Conservation (phyloP, 176 grass and related monocot species). For the Eremochloa ophiuroides region DNA sequence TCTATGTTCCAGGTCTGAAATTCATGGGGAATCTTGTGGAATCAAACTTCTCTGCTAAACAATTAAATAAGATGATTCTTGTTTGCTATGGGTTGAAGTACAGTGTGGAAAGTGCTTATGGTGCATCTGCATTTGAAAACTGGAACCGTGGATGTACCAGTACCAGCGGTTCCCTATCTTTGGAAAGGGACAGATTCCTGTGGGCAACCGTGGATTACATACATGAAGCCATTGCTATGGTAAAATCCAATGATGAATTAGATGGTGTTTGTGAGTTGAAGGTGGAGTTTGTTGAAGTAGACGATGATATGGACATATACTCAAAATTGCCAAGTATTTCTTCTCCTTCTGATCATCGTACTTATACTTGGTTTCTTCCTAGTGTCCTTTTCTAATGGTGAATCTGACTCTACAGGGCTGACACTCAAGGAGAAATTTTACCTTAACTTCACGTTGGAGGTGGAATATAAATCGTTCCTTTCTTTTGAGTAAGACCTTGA, state of each 20-base stretch:
- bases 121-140: background rate
- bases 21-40: background rate
- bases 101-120: background rate
- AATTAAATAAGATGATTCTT: background rate
- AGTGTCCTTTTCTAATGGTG: background rate
- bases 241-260: background rate
- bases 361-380: background rate
- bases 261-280: background rate
- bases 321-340: constrained; percentile 7
- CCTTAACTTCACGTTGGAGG: background rate
- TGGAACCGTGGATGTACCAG: background rate
- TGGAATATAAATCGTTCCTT: background rate
- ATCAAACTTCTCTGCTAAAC: constrained; percentile 2
- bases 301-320: constrained; percentile 1
- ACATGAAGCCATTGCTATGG: background rate
- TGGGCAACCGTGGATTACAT: constrained; percentile 10
- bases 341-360: background rate
- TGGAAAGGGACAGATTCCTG: constrained; percentile 11
- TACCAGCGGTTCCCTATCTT: background rate
- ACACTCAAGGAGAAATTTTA: constrained; percentile 4
- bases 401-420: background rate
- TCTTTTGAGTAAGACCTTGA: constrained; percentile 14
- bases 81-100: background rate
- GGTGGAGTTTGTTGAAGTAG: constrained; percentile 9
- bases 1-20: constrained; percentile 11